Evolutionary conservation across 202 grass and related monocot genomes (phyloP).

Genomic region (Alloteropsis angusta): DNA sequence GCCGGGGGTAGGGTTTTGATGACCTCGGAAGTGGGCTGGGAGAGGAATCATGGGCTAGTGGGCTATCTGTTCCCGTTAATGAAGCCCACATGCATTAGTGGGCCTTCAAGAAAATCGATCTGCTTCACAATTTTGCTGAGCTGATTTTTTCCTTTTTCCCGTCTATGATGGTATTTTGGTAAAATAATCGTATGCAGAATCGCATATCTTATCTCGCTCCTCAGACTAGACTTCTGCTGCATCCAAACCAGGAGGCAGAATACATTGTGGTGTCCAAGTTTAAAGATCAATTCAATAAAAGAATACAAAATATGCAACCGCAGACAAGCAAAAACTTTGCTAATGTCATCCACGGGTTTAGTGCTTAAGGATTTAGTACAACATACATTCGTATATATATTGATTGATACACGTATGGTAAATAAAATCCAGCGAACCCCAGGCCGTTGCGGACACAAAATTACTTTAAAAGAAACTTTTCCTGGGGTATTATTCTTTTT

Average conservation of each 20-base stretch:
- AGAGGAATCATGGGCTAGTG: not conserved
- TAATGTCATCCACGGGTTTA: not conserved
- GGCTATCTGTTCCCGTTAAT: not conserved
- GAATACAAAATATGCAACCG: not conserved
- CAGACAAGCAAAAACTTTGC: not conserved
- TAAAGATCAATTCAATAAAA: not conserved
- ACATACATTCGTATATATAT: not conserved
- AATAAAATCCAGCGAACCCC: not conserved
- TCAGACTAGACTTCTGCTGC: not conserved
- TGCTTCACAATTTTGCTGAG: not conserved
- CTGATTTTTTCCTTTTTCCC: too few relatives aligned
- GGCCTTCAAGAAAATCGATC: not conserved
- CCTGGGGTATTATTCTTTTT: not conserved
- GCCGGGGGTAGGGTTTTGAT: constrained; percentile 37
- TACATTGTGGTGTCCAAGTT: not conserved
- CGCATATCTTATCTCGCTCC: not conserved
- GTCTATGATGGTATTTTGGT: not conserved
- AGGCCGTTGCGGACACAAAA: not conserved
- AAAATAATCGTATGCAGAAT: not conserved
- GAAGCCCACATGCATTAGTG: not conserved
- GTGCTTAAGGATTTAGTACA: constrained; percentile 4
- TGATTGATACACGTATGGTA: constrained; percentile 4
- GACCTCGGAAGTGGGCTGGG: not conserved
- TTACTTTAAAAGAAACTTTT: constrained; percentile 3
- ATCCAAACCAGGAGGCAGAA: not conserved